phyloP scores from a whole-genome alignment of 2,329 filamentous ascomycete genomes.

The Phoma sp. region DNA sequence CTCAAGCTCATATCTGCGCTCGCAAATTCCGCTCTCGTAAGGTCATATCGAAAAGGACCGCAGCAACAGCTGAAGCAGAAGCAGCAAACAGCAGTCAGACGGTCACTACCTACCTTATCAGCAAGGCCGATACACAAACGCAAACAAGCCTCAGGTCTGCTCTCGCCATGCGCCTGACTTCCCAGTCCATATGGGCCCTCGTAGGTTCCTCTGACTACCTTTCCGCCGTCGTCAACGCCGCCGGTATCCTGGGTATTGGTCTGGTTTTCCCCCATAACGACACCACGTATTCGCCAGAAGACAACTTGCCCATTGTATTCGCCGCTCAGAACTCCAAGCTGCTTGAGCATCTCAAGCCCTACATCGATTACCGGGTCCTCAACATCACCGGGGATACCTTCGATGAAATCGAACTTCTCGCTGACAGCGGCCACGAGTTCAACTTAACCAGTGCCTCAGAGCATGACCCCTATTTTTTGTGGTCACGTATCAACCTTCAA shows the following conservation, averaged over 20 bases:
- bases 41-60: slow-evolving; percentile 6
- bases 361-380: not conserved
- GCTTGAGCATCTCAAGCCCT: slow-evolving; percentile 2
- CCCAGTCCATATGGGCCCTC: slow-evolving; percentile 3
- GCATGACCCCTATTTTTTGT: slow-evolving; percentile 5
- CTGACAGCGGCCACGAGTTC: slow-evolving; percentile 1
- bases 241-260: slow-evolving; percentile 3
- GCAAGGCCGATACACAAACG: not conserved
- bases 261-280: slow-evolving; percentile 3
- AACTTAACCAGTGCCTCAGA: not conserved
- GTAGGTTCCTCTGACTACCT: slow-evolving; percentile 2
- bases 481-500: not conserved
- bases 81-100: not conserved
- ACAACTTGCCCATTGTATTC: slow-evolving; percentile 1
- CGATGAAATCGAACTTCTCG: not conserved
- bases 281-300: not conserved
- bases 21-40: slow-evolving; percentile 1
- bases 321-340: slow-evolving; percentile 3
- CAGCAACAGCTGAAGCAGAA: not conserved
- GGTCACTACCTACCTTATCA: not conserved
- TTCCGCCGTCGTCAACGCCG: not conserved
- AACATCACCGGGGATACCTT: not conserved
- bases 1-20: not conserved
- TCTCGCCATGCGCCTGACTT: slow-evolving; percentile 4
- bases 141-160: slow-evolving; percentile 2